Evolutionary conservation across 345 rosid species (phyloP).

Genomic region (Trapa incisa): DNA sequence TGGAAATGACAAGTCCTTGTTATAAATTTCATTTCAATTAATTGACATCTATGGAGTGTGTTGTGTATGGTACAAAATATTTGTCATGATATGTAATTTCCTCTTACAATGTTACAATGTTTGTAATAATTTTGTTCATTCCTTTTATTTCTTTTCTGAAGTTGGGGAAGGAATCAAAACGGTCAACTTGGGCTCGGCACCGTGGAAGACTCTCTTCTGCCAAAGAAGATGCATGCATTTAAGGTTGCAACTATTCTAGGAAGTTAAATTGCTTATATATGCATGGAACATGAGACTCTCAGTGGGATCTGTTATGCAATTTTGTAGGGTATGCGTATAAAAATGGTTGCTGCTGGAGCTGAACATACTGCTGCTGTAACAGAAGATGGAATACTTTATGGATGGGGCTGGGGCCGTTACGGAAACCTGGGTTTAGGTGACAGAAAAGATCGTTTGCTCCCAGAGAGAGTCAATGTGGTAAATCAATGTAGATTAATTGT

Average conservation of each 20-base stretch:
- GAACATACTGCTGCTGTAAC: constrained; percentile 94
- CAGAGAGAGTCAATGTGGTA: constrained; percentile 56
- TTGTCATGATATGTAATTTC: no score
- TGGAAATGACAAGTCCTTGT: neutral
- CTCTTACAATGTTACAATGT: no score
- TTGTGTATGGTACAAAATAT: no score
- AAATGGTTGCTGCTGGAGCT: constrained; percentile 94
- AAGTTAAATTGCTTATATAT: neutral
- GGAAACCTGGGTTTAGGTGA: constrained; percentile 98
- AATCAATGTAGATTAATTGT: constrained; percentile 37
- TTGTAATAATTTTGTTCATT: neutral
- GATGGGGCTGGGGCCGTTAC: constrained; percentile 99
- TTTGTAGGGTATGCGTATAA: constrained; percentile 59
- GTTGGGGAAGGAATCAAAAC: constrained; percentile 99
- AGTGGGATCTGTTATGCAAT: neutral
- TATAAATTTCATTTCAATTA: neutral
- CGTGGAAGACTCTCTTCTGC: constrained; percentile 77
- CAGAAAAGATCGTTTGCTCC: constrained; percentile 76
- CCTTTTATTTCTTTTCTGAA: constrained; percentile 17
- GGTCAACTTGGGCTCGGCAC: constrained; percentile 98
- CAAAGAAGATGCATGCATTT: constrained; percentile 78
- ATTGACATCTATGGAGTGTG: neutral
- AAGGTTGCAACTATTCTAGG: constrained; percentile 30
- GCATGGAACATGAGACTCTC: neutral
- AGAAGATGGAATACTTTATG: constrained; percentile 86